Evolutionary conservation across 768 basidiomycete species (phyloP).

Genomic region (Crassisporium funariophilum): DNA sequence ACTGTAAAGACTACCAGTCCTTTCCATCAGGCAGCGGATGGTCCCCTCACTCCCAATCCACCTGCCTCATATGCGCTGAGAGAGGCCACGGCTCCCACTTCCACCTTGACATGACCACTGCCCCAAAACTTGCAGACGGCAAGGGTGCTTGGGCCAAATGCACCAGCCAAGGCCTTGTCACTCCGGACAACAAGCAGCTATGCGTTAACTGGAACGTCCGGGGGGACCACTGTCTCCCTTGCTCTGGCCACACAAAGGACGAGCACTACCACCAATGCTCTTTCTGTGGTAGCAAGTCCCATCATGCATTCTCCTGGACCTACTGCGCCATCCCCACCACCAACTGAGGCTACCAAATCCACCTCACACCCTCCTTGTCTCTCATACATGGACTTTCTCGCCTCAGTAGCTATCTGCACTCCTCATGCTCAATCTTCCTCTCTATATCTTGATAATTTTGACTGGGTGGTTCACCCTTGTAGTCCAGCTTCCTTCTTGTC

Average conservation of each 20-base stretch:
- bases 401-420: neutral
- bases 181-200: neutral
- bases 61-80: slow-evolving; percentile 10
- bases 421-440: neutral
- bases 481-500: slow-evolving; percentile 12
- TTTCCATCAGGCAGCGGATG: slow-evolving; percentile 11
- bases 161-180: neutral
- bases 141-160: neutral
- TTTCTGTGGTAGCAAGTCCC: slow-evolving; percentile 7
- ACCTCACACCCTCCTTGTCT: neutral
- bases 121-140: slow-evolving; percentile 3
- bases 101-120: neutral
- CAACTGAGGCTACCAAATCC: neutral
- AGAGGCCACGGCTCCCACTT: neutral
- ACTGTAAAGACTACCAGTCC: neutral
- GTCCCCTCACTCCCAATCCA: neutral
- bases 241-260: neutral
- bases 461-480: slow-evolving; percentile 19
- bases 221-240: neutral
- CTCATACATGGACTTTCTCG: slow-evolving; percentile 6
- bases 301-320: slow-evolving; percentile 9
- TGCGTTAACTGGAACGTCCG: slow-evolving; percentile 11
- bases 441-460: neutral
- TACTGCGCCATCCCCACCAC: neutral
- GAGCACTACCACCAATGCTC: slow-evolving; percentile 1